A percentile compares a stretch with the other conserved stretches of the same genome.
Evolutionary conservation across 371 early-diverging fungal species (phyloP).

Genomic region (Apophysomyces variabilis): DNA sequence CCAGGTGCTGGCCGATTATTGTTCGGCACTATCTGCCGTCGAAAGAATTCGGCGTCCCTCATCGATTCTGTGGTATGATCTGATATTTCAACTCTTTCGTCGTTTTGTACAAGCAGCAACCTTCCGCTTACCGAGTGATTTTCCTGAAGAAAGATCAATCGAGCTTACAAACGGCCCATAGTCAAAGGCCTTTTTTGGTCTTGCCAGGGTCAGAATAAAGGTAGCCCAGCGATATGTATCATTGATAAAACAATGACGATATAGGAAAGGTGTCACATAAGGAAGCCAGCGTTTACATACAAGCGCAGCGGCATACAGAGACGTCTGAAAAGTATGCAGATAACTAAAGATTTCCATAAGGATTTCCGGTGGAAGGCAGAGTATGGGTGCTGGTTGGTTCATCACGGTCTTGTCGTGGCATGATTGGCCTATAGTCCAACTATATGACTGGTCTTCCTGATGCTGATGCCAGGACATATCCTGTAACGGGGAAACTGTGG

Average conservation of each 20-base stretch:
- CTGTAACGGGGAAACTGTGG: conserved; percentile 15
- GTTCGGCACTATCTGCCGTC: conserved; percentile 11
- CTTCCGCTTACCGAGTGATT: conserved; percentile 27
- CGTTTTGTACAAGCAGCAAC: not conserved
- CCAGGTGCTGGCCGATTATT: not conserved
- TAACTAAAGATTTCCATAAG: conserved; percentile 50
- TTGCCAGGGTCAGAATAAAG: conserved; percentile 60
- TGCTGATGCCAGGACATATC: conserved; percentile 17
- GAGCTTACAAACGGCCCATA: conserved; percentile 40
- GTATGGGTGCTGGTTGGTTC: conserved; percentile 5
- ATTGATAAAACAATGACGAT: conserved; percentile 50
- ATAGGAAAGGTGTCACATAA: conserved; percentile 59
- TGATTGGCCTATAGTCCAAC: not conserved
- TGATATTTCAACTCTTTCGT: not conserved
- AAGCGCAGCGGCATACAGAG: conserved; percentile 46
- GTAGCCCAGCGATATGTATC: conserved; percentile 67
- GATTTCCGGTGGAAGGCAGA: conserved; percentile 51
- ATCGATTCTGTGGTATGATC: conserved; percentile 19
- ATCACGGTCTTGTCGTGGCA: conserved; percentile 2
- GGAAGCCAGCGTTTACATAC: conserved; percentile 61
- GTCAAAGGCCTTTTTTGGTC: conserved; percentile 33
- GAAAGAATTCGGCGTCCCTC: conserved; percentile 32
- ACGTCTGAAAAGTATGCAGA: conserved; percentile 34
- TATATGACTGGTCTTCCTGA: not conserved
- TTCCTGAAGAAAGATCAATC: conserved; percentile 39